Evolutionary conservation across 352 stramenopile species (phyloP), one percentile per base, ranked within the genome.

Genomic region (Pythium folliculosum): DNA sequence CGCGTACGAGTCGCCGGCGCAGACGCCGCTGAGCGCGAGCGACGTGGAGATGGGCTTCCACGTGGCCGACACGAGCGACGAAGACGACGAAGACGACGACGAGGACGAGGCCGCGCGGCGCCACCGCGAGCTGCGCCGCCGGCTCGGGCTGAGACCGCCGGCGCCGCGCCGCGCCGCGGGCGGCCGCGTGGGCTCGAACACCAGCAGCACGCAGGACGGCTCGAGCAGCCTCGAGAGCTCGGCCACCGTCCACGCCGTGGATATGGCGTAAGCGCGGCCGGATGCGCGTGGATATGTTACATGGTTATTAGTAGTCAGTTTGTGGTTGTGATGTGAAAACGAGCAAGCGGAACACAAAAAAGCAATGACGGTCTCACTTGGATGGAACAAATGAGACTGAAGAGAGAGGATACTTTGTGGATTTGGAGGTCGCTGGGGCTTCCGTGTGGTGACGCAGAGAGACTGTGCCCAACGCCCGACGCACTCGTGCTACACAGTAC

Each of bases 31-130:
- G 48, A 70, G 63, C 25, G 7, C 54, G 13, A 68, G 58, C 47
- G 66, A 72, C 49, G 45, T 72, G 25, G 66, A 67, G 47, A 72
- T 72, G 66, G 66, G 57, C 12, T 67, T 71, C 48, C 65, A 67
- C 51, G 51, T 66, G 2, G 50, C 51, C n/a, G 64, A 64, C 56
- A 43, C 60, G 32, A 71, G 65, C 38, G 65, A 71, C 22, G 65
- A 67, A 3, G 62, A 69, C 54, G 55, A 70, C 0, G 37, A 52
- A 0, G 55, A 63, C 37, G 2, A 63, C 37, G 2, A 52, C 7
- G 54, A 59, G 8, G 52, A 51, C 37, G 12, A 35, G 10, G 37
- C 6, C 32, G 17, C 13, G 3, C 13, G 22, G 3, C 54, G 22
- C 6, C 37, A 40, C n/a, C 54, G 16, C 19, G 51, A 6, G 5